Percentiles rank a stretch among this genome's conserved stretches.
These are phyloP conservation scores for Tolypocladium amazonense DNA, from an alignment of 2,329 filamentous ascomycete species.

Conservation along the genomic window DNA sequence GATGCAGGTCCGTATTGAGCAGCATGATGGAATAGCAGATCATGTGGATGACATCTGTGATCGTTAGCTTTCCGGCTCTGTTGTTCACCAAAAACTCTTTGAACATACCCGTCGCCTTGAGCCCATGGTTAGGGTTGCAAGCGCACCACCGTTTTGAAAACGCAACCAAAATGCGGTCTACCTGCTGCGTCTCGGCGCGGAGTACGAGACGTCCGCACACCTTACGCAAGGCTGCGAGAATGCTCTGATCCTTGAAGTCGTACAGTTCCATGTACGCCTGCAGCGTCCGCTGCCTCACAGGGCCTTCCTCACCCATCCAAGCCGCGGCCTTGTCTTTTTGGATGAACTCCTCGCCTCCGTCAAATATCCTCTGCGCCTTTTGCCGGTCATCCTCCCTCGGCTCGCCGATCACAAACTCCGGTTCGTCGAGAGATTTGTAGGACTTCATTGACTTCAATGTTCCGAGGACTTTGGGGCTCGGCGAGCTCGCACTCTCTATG, in stretches of 20 bases:
- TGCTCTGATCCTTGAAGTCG: conserved; percentile 72
- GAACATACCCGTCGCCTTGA: conserved; percentile 69
- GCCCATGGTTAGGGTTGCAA: conserved; percentile 87
- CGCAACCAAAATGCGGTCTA: conserved; percentile 84
- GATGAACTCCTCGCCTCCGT: conserved; percentile 74
- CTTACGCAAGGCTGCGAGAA: conserved; percentile 66
- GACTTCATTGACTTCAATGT: conserved; percentile 20
- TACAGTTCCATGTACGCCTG: conserved; percentile 87
- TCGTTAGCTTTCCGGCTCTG: conserved; percentile 15
- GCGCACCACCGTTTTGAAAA: conserved; percentile 87
- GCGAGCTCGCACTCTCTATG: conserved; percentile 28
- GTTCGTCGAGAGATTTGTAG: conserved; percentile 41
- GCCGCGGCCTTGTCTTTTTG: conserved; percentile 70
- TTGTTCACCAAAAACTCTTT: background rate
- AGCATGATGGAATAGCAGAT: conserved; percentile 94
- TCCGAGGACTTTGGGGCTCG: conserved; percentile 22
- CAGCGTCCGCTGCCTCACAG: conserved; percentile 45
- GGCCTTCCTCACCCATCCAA: conserved; percentile 73
- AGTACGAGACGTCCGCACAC: conserved; percentile 75
- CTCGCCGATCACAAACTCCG: conserved; percentile 45
- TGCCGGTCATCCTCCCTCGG: conserved; percentile 60
- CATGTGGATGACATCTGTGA: conserved; percentile 81
- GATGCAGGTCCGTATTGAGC: conserved; percentile 88
- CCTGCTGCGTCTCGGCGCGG: conserved; percentile 89
- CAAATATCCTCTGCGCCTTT: conserved; percentile 73